These are phyloP conservation scores for Backusella parvicylindrica DNA, from an alignment of 192 early-diverging fungal genomes.

Conservation along the genomic window DNA sequence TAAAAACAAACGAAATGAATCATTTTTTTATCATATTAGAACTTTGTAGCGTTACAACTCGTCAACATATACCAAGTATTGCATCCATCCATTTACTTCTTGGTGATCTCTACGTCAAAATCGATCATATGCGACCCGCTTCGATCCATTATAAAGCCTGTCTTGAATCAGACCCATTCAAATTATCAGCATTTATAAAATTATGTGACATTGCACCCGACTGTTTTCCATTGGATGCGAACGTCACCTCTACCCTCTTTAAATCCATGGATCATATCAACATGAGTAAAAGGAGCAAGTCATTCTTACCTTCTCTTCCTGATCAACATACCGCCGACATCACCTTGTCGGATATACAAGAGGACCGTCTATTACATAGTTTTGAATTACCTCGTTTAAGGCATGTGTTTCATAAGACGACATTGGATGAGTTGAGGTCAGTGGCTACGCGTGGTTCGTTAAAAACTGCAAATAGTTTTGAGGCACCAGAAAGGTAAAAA, in stretches of 20 bases:
- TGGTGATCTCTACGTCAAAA: constrained; percentile 18
- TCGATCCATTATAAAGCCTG: constrained; percentile 12
- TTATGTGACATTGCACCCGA: constrained; percentile 32
- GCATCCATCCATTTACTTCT: constrained; percentile 19
- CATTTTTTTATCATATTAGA: constrained; percentile 9
- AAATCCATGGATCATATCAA: neutral
- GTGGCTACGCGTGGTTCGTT: neutral
- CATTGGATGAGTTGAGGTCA: neutral
- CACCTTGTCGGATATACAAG: neutral
- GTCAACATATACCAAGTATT: constrained; percentile 21
- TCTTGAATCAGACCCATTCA: constrained; percentile 16
- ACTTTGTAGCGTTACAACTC: constrained; percentile 12
- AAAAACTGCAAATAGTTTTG: neutral
- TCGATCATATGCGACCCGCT: constrained; percentile 21
- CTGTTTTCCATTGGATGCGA: neutral
- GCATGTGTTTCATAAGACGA: neutral
- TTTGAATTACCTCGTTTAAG: neutral
- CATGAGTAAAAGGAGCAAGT: neutral
- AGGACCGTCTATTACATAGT: neutral
- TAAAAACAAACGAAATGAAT: neutral
- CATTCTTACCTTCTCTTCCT: neutral
- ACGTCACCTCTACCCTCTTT: neutral
- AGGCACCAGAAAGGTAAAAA: neutral
- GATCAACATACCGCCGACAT: neutral
- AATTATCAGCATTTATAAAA: constrained; percentile 21